These are phyloP conservation scores for Kwoniella shandongensis DNA, from an alignment of 768 basidiomycete genomes.

Conservation along the genomic window DNA sequence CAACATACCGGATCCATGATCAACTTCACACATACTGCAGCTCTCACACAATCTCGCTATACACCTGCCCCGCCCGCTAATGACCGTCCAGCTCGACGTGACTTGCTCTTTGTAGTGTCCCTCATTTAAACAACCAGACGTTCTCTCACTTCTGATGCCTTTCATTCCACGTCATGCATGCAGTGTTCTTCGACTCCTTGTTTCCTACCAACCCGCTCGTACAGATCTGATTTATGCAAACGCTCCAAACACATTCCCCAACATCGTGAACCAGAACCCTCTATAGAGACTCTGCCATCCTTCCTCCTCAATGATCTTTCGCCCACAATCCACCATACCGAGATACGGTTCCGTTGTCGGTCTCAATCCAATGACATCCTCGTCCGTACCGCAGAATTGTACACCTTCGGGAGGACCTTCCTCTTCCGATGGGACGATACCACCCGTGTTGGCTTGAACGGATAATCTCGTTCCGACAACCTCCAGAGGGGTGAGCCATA, in stretches of 20 bases:
- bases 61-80: too few species aligned
- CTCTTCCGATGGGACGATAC: conserved; percentile 16
- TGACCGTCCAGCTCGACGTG: too few species aligned
- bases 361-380: conserved; percentile 53
- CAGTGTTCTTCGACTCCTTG: too few species aligned
- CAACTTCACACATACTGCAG: too few species aligned
- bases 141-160: too few species aligned
- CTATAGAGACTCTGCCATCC: conserved; percentile 47
- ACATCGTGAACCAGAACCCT: conserved; percentile 52
- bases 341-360: conserved; percentile 51
- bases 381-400: conserved; percentile 46
- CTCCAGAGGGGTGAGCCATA: conserved; percentile 50
- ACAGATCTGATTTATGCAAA: too few species aligned
- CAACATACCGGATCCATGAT: too few species aligned
- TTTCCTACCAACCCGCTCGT: too few species aligned
- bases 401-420: conserved; percentile 47
- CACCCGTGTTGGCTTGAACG: conserved; percentile 48
- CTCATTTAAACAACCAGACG: too few species aligned
- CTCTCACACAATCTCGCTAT: too few species aligned
- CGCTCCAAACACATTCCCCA: conserved; percentile 41
- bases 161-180: too few species aligned
- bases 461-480: conserved; percentile 48
- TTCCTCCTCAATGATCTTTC: conserved; percentile 51
- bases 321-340: conserved; percentile 48
- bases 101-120: too few species aligned